phyloP scores from a whole-genome alignment of 225 moss, liverwort and hornwort species.

The Physcomitrellopsis africana region DNA sequence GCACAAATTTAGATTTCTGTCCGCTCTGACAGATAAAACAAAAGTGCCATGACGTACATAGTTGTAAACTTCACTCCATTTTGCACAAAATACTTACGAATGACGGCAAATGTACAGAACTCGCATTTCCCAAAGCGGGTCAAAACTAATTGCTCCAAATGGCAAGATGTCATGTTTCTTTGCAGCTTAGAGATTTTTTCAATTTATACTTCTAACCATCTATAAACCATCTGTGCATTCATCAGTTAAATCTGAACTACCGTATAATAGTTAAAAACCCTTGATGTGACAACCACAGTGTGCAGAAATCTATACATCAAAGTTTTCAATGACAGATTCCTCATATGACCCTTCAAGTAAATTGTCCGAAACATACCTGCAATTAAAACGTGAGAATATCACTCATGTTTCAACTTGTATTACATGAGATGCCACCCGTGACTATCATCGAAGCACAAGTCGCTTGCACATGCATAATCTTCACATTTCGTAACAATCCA shows the following conservation, averaged over 20 bases:
- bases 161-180: slow-evolving; percentile 11
- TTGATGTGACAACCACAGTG: background rate
- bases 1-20: slow-evolving; percentile 71
- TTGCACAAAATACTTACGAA: background rate
- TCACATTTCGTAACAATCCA: background rate
- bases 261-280: background rate
- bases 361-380: slow-evolving; percentile 80
- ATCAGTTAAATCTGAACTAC: background rate
- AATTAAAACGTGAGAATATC: slow-evolving; percentile 9
- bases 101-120: background rate
- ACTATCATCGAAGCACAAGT: background rate
- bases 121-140: background rate
- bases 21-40: slow-evolving; percentile 47
- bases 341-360: slow-evolving; percentile 73
- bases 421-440: background rate
- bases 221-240: background rate
- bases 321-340: slow-evolving; percentile 57
- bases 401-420: background rate
- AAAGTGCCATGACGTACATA: background rate
- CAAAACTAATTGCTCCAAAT: background rate
- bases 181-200: background rate
- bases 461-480: slow-evolving; percentile 5
- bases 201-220: too few species aligned
- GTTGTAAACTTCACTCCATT: background rate
- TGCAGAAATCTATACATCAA: slow-evolving; percentile 55